Conservation (phyloP, 1,139 yeast genomes). For the Taphrina pruni region DNA sequence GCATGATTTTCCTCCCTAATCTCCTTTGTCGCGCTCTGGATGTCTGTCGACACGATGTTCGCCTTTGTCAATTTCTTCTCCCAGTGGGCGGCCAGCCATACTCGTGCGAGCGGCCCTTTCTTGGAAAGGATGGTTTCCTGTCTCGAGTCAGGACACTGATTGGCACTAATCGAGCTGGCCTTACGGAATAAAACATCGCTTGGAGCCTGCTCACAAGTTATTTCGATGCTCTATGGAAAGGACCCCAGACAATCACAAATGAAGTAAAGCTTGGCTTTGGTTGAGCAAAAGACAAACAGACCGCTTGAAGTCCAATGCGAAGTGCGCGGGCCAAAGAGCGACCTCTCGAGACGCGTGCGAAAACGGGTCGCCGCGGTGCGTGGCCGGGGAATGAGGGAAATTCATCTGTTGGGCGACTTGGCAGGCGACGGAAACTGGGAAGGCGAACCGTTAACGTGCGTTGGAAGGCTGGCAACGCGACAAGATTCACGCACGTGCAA, state of each 20-base stretch:
- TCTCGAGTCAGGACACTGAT: conserved; percentile 42
- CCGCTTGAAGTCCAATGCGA: too few species aligned
- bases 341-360: conserved; percentile 8
- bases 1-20: conserved; percentile 52
- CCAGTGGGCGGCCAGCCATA: conserved; percentile 92
- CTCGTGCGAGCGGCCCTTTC: conserved; percentile 82
- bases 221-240: neutral
- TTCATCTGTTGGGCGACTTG: conserved; percentile 17
- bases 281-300: too few species aligned
- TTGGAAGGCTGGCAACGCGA: conserved; percentile 1
- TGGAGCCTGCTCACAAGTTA: conserved; percentile 18
- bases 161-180: neutral
- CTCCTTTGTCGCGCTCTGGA: conserved; percentile 68
- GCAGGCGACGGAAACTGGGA: neutral
- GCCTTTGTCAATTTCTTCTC: conserved; percentile 79
- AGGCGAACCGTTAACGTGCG: neutral
- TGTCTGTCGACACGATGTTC: conserved; percentile 74
- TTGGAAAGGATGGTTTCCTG: conserved; percentile 47
- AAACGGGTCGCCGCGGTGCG: neutral
- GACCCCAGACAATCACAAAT: too few species aligned
- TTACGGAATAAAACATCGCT: conserved; percentile 28
- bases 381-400: neutral
- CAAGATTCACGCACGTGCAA: neutral
- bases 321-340: neutral
- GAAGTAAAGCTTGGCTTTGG: too few species aligned